phyloP scores from a whole-genome alignment of 257 asterid species.

The Anisodus tanguticus region DNA sequence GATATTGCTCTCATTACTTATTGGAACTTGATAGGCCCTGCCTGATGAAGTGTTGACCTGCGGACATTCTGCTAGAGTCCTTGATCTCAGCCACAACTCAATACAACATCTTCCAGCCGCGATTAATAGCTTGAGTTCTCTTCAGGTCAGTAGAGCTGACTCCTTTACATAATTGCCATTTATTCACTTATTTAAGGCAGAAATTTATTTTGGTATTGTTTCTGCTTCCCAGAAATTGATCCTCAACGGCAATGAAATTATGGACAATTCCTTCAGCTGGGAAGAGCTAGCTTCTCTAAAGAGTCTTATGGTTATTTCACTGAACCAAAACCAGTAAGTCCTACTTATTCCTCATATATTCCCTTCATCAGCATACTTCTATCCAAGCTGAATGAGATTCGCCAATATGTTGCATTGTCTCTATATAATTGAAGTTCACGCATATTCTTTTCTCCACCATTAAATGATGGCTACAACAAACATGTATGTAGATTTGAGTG shows the following conservation, averaged over 20 bases:
- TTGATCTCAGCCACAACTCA: constrained; percentile 72
- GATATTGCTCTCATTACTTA: constrained; percentile 22
- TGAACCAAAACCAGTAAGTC: constrained; percentile 68
- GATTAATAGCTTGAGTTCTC: constrained; percentile 53
- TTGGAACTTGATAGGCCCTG: constrained; percentile 60
- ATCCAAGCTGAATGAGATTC: background rate
- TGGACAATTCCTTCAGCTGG: constrained; percentile 69
- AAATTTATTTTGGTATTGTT: constrained; percentile 24
- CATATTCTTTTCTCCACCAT: background rate
- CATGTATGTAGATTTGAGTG: background rate
- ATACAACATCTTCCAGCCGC: constrained; percentile 63
- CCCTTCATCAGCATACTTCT: background rate
- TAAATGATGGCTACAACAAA: background rate
- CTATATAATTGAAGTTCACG: background rate
- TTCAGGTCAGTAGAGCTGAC: constrained; percentile 56
- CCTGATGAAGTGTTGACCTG: constrained; percentile 82
- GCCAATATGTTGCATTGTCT: background rate
- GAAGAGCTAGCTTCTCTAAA: constrained; percentile 70
- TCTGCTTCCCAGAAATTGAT: constrained; percentile 60
- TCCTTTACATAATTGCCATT: constrained; percentile 29
- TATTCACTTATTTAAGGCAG: constrained; percentile 16
- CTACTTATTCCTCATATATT: constrained; percentile 30
- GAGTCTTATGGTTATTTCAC: constrained; percentile 61
- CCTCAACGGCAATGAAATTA: constrained; percentile 62
- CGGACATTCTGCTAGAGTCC: constrained; percentile 65